Conservation (phyloP, 768 basidiomycete species). For the Lactifluus rugatus region DNA sequence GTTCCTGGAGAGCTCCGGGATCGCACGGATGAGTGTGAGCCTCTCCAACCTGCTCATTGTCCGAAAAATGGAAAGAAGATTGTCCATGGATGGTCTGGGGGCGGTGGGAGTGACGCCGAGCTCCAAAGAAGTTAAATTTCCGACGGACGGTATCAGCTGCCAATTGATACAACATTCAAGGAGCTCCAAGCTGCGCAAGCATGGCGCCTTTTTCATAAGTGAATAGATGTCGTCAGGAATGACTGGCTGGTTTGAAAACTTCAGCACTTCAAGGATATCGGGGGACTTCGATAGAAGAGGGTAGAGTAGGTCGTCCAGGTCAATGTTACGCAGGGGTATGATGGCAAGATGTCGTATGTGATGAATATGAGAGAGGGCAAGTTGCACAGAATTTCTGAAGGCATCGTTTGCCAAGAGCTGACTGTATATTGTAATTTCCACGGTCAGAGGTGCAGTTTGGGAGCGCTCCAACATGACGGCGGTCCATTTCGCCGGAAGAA, state of each 20-base stretch:
- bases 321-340: neutral
- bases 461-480: constrained; percentile 13
- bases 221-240: neutral
- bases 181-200: constrained; percentile 2
- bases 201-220: constrained; percentile 1
- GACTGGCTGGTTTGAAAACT: neutral
- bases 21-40: neutral
- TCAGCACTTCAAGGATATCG: constrained; percentile 8
- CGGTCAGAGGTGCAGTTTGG: constrained; percentile 7
- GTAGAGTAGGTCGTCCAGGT: neutral
- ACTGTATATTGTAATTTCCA: neutral
- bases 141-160: neutral
- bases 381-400: constrained; percentile 3
- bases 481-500: constrained; percentile 11
- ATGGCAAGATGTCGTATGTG: constrained; percentile 14
- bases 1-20: neutral
- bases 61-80: neutral
- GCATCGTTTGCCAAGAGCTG: neutral
- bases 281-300: neutral
- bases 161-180: constrained; percentile 2
- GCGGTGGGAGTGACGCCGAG: neutral
- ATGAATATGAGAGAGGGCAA: constrained; percentile 9
- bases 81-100: constrained; percentile 1
- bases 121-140: constrained; percentile 4
- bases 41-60: constrained; percentile 5